Conservation (phyloP, 768 basidiomycete genomes). For the Lactarius hatsudake region DNA sequence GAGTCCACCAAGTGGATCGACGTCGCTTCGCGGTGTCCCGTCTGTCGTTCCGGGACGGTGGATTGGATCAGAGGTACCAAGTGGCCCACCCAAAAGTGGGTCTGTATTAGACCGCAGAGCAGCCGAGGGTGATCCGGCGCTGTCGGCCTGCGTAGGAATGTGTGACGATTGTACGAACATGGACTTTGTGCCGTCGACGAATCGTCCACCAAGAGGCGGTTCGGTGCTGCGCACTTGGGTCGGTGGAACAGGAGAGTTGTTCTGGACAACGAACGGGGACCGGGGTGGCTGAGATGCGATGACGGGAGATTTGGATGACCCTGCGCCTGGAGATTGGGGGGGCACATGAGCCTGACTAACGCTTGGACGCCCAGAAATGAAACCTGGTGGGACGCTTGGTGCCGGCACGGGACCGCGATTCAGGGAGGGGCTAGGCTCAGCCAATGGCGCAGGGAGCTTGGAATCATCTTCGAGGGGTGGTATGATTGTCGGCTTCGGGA, state of each 20-base stretch:
- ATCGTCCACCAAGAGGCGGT: conserved; percentile 60
- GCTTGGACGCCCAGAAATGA: conserved; percentile 25
- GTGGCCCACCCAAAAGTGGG: conserved; percentile 25
- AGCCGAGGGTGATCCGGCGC: not conserved
- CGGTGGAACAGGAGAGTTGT: conserved; percentile 33
- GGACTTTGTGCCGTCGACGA: conserved; percentile 74
- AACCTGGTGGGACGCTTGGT: conserved; percentile 18
- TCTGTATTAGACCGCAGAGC: conserved; percentile 15
- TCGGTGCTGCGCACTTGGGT: conserved; percentile 36
- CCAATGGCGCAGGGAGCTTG: conserved; percentile 34
- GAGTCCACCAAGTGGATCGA: conserved; percentile 66
- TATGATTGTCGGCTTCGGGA: conserved; percentile 59
- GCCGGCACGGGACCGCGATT: conserved; percentile 27
- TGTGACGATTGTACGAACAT: conserved; percentile 64
- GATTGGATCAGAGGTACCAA: conserved; percentile 20
- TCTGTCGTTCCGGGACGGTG: conserved; percentile 22
- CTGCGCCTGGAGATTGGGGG: conserved; percentile 53
- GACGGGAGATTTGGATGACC: conserved; percentile 42
- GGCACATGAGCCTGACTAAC: conserved; percentile 35
- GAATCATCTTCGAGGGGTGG: conserved; percentile 63
- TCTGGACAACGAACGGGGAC: conserved; percentile 35
- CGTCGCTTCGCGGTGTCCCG: conserved; percentile 27
- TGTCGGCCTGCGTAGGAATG: not conserved
- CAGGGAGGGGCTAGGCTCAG: conserved; percentile 28
- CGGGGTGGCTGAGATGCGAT: conserved; percentile 9